Conservation (phyloP, 1,284 basidiomycete genomes). For the Somion occarium region DNA sequence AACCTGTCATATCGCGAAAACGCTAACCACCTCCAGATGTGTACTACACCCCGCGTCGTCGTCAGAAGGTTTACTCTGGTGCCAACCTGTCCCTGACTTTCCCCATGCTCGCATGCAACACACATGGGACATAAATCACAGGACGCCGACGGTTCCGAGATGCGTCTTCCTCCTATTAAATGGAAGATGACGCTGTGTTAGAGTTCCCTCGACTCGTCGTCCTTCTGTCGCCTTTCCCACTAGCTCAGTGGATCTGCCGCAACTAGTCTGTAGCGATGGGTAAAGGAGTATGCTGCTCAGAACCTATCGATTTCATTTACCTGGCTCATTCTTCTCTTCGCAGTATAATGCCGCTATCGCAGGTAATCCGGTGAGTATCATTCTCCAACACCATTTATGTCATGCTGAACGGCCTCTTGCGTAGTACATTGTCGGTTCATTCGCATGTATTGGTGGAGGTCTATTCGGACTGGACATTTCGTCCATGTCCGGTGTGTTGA, state of each 20-base stretch:
- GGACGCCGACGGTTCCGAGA: neutral
- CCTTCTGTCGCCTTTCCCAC: neutral
- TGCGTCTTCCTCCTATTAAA: neutral
- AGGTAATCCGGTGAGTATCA: conserved; percentile 29
- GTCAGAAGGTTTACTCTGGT: neutral
- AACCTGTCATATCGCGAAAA: neutral
- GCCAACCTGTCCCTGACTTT: neutral
- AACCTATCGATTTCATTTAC: neutral
- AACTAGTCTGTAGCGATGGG: conserved; percentile 16
- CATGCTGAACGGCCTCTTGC: neutral
- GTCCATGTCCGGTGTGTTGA: conserved; percentile 77
- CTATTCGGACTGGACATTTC: conserved; percentile 79
- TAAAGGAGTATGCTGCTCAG: conserved; percentile 24
- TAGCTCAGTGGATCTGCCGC: neutral
- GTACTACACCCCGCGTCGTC: neutral
- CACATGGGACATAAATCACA: neutral
- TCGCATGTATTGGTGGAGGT: conserved; percentile 77
- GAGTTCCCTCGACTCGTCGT: neutral
- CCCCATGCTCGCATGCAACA: neutral
- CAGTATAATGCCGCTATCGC: conserved; percentile 36
- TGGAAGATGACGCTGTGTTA: neutral
- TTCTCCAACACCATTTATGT: neutral
- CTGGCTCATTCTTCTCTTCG: neutral
- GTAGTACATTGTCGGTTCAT: conserved; percentile 64
- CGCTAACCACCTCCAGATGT: neutral